Percentiles rank a stretch among this genome's conserved stretches.
Conservation (phyloP, 164 flowering plant species). For the Taxillus chinensis region DNA sequence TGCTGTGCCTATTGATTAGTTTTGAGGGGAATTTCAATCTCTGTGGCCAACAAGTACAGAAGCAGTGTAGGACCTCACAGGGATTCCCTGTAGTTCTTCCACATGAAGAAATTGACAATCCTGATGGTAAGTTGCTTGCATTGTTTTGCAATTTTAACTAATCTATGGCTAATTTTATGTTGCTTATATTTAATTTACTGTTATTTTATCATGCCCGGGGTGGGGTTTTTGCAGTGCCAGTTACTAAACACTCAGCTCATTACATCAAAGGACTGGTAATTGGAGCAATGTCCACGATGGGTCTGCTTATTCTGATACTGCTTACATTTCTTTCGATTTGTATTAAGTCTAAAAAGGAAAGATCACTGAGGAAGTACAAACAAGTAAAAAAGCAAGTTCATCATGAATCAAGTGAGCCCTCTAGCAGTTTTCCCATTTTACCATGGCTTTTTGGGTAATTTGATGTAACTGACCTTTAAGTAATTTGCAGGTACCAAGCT, state of each 20-base stretch:
- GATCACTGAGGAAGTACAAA: constrained; percentile 59
- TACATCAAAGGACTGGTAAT: constrained; percentile 60
- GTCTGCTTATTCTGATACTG: constrained; percentile 43
- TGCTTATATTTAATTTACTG: no score
- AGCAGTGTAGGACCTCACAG: constrained; percentile 65
- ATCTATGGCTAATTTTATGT: no score
- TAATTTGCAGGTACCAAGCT: constrained; percentile 58
- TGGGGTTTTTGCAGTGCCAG: constrained; percentile 33
- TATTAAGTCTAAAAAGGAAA: constrained; percentile 64
- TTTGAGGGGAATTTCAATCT: constrained; percentile 73
- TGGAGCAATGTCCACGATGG: constrained; percentile 64
- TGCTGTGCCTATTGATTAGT: background rate
- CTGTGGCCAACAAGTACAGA: constrained; percentile 80
- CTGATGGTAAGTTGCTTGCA: constrained; percentile 33
- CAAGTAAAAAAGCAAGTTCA: constrained; percentile 70
- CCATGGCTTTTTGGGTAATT: background rate
- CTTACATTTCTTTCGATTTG: constrained; percentile 65
- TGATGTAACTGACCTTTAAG: background rate
- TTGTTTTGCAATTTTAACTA: background rate
- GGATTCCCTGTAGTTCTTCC: constrained; percentile 94
- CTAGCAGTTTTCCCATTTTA: background rate
- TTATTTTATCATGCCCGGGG: no score
- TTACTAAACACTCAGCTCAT: constrained; percentile 45
- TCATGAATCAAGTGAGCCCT: constrained; percentile 35
- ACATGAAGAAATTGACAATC: constrained; percentile 53